Evolutionary conservation across 768 basidiomycete genomes (phyloP).

Genomic region (Dioszegia aurantiaca): DNA sequence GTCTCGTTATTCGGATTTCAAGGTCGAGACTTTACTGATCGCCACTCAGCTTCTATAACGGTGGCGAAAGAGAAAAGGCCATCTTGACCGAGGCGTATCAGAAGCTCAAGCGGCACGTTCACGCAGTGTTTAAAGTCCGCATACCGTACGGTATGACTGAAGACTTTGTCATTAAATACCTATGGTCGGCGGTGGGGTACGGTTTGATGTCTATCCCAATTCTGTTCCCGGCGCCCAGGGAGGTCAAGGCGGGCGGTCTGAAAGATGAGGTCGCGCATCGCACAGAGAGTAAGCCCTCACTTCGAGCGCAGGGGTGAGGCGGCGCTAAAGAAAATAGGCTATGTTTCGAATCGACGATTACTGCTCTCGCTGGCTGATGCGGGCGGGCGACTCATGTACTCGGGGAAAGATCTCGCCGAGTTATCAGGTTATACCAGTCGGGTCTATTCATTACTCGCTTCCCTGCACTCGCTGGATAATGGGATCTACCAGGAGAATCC

Average conservation of each 20-base stretch:
- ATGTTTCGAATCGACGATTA: slow-evolving; percentile 88
- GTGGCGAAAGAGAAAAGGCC: slow-evolving; percentile 74
- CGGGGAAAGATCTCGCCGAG: slow-evolving; percentile 90
- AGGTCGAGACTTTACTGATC: neutral
- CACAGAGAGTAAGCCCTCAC: slow-evolving; percentile 40
- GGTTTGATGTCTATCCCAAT: slow-evolving; percentile 86
- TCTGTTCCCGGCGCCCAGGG: slow-evolving; percentile 59
- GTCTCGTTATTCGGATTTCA: slow-evolving; percentile 44
- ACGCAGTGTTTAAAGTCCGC: slow-evolving; percentile 87
- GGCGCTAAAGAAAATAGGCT: slow-evolving; percentile 57
- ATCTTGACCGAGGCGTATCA: slow-evolving; percentile 76
- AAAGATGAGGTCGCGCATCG: slow-evolving; percentile 40
- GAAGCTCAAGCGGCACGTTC: slow-evolving; percentile 78
- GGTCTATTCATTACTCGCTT: slow-evolving; percentile 80
- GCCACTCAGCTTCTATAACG: slow-evolving; percentile 86
- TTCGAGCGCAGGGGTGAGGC: neutral
- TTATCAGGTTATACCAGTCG: slow-evolving; percentile 91
- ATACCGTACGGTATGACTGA: slow-evolving; percentile 92
- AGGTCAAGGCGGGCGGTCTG: slow-evolving; percentile 8
- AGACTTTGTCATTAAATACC: slow-evolving; percentile 93
- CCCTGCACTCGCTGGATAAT: slow-evolving; percentile 67
- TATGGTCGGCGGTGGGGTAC: slow-evolving; percentile 92
- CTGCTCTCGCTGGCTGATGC: slow-evolving; percentile 94
- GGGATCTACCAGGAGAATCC: slow-evolving; percentile 54
- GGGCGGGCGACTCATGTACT: slow-evolving; percentile 92